Base-by-base conservation (phyloP, 352 stramenopile species). In the Lagenidium giganteum region DNA sequence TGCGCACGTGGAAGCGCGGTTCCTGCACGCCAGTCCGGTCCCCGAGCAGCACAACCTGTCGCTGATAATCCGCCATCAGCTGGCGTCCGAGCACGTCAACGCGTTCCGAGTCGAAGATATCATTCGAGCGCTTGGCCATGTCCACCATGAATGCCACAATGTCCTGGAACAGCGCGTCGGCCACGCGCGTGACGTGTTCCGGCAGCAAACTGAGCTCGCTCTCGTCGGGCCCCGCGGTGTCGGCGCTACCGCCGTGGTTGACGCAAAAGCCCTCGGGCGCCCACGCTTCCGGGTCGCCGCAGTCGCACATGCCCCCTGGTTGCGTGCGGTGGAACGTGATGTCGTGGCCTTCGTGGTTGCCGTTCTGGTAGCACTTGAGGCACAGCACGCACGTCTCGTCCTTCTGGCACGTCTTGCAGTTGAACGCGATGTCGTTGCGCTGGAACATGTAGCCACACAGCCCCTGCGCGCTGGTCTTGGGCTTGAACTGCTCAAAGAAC, bases 331-430 rank as follows among this genome's bases (percentile, higher is more conserved):
- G 76, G 55, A 95, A 92, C 51, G 80, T 92, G 11, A 92, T 68
- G 52, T 98, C 92, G 59, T 98, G 93, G 17, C 95, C 95, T 24
- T 92, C 73, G 57, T 99, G 96, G 67, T 98, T 87, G 31, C 70
- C 86, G 27, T 95, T 77, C 40, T 94, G 79, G 67, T 98, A 99
- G 63, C 96, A 99, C 27, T 73, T 63, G 42, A 98, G 86, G 57
- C 96, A 99, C 47, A 98, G 70, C 36, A 99, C 96, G 47, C 95
- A 99, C 24, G 96, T 99, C 50, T 92, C 75, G 64, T 99, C 96
- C 9, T 89, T 84, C 57, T 99, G 93, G 61, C 96, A 99, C 45
- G 95, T 98, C 30, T 95, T 87, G 75, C 96, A 99, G 59, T 98
- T 98, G 88, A 97, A 99, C 17, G 94, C 93, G 58, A 99, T 97